Evolutionary conservation across 805 yeast genomes (phyloP), one percentile per base, ranked within the genome.

Genomic region (Pichia pseudocactophila): DNA sequence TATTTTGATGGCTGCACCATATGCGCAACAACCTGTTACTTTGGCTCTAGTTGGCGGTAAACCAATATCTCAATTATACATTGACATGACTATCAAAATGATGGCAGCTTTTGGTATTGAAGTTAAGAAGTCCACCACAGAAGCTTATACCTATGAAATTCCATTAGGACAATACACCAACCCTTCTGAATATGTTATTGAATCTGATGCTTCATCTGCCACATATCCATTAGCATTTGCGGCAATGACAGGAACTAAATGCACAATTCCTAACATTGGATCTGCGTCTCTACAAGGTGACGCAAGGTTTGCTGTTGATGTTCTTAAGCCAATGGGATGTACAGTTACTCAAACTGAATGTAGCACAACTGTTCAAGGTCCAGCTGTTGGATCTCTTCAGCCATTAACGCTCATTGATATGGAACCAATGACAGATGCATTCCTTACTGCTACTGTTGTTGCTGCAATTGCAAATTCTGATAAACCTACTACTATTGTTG

Each of bases 371-470:
- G 97, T 92, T 8, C 76, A 81, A 34, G 97, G 97, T 37, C 96
- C 97, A 6, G 69, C 82, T 16, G 64, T 64, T 31, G 94, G 94
- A 13, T 46, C 62, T 0, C 70, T 92, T 50, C 74, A 70, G 54
- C 85, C 95, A 7, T 68, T 92, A 49, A 68, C 78, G 11, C 74
- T 69, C 48, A 82, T 92, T 43, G 97, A 92, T 59, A 92, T 92
- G 98, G 98, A 92, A 65, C 97, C 98, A 42, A 92, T 92, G 98
- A 92, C 98, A 0, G 98, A 92, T 64, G 98, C 98, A 0, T 92
- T 92, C 61, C 69, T 92, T 55, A 92, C 98, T 13, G 98, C 98
- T 0, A 77, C 94, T 41, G 97, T 92, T 11, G 94, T 88, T 16
- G 98, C 97, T 28, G 96, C 98, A n/a, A 48, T 61, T 46, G 95